Evolutionary conservation across 2,329 filamentous ascomycete species (phyloP).

Genomic region (Gliomastix tumulicola): DNA sequence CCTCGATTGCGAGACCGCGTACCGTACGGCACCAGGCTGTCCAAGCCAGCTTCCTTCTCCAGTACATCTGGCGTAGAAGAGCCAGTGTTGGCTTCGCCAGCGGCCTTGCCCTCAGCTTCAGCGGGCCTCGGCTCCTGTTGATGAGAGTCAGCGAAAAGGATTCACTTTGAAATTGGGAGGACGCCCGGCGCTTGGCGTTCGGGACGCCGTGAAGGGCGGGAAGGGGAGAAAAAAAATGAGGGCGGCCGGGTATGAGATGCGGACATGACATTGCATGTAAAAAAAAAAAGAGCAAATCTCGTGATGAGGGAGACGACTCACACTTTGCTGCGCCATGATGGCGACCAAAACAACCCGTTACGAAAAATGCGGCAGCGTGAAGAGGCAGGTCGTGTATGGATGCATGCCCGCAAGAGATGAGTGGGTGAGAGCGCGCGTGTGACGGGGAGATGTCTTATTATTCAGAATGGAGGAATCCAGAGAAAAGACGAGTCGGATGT

Average conservation of each 20-base stretch:
- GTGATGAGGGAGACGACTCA: conserved; percentile 13
- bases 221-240: conserved; percentile 5
- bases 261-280: conserved; percentile 7
- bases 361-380: no score
- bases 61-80: conserved; percentile 38
- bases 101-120: conserved; percentile 22
- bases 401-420: conserved; percentile 20
- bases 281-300: conserved; percentile 9
- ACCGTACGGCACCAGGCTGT: conserved; percentile 67
- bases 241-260: conserved; percentile 8
- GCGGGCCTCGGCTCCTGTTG: conserved; percentile 25
- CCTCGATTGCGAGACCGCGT: conserved; percentile 89
- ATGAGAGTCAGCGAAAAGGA: conserved; percentile 10
- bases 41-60: conserved; percentile 41
- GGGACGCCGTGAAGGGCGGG: conserved; percentile 1
- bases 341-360: no score
- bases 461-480: no score
- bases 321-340: conserved; percentile 32
- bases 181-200: conserved; percentile 3
- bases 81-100: conserved; percentile 36
- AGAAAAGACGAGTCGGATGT: no score
- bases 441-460: conserved; percentile 2
- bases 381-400: conserved; percentile 21
- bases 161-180: conserved; percentile 5
- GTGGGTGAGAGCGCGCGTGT: conserved; percentile 8